Base-by-base conservation (phyloP, 2,329 filamentous ascomycete genomes). In the Fusarium cicatricum region DNA sequence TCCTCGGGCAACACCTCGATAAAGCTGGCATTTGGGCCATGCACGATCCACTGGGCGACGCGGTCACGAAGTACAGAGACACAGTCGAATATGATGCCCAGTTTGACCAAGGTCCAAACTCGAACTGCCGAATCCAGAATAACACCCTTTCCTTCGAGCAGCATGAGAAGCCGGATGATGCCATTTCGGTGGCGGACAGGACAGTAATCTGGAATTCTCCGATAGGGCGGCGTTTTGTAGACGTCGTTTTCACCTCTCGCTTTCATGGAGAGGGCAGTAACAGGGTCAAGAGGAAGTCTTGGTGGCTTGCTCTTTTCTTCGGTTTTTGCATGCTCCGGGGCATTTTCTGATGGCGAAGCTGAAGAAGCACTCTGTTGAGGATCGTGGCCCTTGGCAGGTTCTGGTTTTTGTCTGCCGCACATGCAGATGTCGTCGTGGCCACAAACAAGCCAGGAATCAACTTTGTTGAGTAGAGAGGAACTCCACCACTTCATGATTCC, bases 1-100 rank as follows among this genome's bases (percentile, higher is more conserved):
- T 84, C 80, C 62, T 90, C 87, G 0, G 88, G 83, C 31, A 89
- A 79, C 6, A 85, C 74, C 62, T 90, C 86, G 12, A 90, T 78
- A 61, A 91, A 87, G 2, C 77, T 74, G 5, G 72, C 74, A 64
- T 90, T 90, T 1, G 72, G 74, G 2, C 75, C 70, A 16, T 78
- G 74, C 57, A 84, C 78, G 11, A 90, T 75, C 88, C 88, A 90
- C 28, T 79, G 77, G 3, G 80, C 71, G 36, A 88, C 78, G 11
- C 75, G 75, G 43, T 85, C 79, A 58, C 70, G 79, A 16, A 85
- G 70, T 8, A 77, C 69, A 5, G 64, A 58, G 2, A 71, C 68
- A 50, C 84, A 82, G 23, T 86, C 83, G 44, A 89, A 81, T 33
- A 85, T 77, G 55, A 84, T 83, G 8, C 85, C 83, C 9, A 90